Percentiles rank a stretch among this genome's conserved stretches.
Evolutionary conservation across 768 basidiomycete species (phyloP).

Genomic region (Galerina sulciceps): DNA sequence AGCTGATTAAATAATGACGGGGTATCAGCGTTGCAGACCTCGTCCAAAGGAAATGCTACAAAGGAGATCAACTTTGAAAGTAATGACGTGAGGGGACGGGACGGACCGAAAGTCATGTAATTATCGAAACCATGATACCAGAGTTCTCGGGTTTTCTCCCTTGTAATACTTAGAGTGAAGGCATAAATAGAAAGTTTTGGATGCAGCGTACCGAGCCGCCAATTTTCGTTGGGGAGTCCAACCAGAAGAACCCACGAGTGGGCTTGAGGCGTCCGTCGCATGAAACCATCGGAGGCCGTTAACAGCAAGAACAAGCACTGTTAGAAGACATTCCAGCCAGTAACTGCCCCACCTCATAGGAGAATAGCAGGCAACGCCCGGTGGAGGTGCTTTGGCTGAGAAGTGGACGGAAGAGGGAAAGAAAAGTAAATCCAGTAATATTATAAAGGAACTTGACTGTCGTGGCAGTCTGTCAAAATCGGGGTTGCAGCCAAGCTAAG

Average conservation of each 20-base stretch:
- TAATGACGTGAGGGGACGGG: not conserved
- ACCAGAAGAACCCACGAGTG: constrained; percentile 32
- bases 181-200: not conserved
- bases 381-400: not conserved
- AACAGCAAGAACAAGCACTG: constrained; percentile 40
- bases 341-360: constrained; percentile 55
- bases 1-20: not conserved
- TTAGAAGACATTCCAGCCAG: constrained; percentile 55
- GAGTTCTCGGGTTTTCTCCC: constrained; percentile 72
- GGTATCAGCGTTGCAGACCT: constrained; percentile 47
- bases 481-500: not conserved
- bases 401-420: no score
- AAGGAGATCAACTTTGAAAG: constrained; percentile 15
- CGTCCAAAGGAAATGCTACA: constrained; percentile 84
- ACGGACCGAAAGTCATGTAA: constrained; percentile 83
- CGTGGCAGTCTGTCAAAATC: constrained; percentile 29
- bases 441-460: constrained; percentile 23
- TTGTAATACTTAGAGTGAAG: constrained; percentile 27
- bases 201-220: constrained; percentile 51
- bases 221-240: constrained; percentile 67
- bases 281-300: constrained; percentile 35
- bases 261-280: constrained; percentile 34
- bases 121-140: constrained; percentile 92
- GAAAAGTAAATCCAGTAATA: not conserved
- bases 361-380: constrained; percentile 21